These are phyloP conservation scores for Teratosphaeria epicoccoides DNA, from an alignment of 2,329 filamentous ascomycete species.

Conservation along the genomic window DNA sequence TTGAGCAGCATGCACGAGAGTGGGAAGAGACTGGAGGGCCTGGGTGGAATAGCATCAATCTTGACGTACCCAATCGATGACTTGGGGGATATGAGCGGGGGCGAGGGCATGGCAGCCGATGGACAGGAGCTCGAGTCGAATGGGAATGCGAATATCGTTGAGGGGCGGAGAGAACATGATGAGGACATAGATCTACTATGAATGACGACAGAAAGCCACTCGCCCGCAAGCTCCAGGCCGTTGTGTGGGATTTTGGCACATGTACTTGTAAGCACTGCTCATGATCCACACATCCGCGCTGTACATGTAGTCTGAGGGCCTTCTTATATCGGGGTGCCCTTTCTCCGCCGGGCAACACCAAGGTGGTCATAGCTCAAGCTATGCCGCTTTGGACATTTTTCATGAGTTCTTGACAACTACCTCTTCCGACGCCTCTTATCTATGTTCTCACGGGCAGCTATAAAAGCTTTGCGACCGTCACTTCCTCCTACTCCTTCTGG, in stretches of 20 bases:
- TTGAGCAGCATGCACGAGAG: conserved; percentile 91
- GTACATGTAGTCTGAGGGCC: too few species aligned
- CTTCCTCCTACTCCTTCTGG: background rate
- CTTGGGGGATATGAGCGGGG: conserved; percentile 49
- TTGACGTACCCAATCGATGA: conserved; percentile 84
- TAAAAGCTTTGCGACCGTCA: background rate
- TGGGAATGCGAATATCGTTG: conserved; percentile 3
- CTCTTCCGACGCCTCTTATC: background rate
- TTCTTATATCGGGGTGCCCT: background rate
- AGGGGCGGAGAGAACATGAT: conserved; percentile 4
- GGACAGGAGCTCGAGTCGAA: background rate
- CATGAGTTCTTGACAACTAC: background rate
- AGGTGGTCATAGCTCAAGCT: background rate
- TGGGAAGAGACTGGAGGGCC: conserved; percentile 67
- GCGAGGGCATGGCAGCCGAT: conserved; percentile 7
- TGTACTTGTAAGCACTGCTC: too few species aligned
- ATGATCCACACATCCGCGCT: too few species aligned
- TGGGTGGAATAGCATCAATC: conserved; percentile 83
- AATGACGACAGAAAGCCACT: background rate
- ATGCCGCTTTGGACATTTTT: background rate
- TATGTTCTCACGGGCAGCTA: background rate
- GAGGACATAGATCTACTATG: conserved; percentile 8
- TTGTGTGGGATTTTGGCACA: too few species aligned
- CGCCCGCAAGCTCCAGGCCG: background rate
- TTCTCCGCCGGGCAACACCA: background rate